Percentiles rank a stretch among this genome's conserved stretches.
These are phyloP conservation scores for Sarcocystis neurona DNA, from an alignment of 169 alveolate species.

Conservation along the genomic window DNA sequence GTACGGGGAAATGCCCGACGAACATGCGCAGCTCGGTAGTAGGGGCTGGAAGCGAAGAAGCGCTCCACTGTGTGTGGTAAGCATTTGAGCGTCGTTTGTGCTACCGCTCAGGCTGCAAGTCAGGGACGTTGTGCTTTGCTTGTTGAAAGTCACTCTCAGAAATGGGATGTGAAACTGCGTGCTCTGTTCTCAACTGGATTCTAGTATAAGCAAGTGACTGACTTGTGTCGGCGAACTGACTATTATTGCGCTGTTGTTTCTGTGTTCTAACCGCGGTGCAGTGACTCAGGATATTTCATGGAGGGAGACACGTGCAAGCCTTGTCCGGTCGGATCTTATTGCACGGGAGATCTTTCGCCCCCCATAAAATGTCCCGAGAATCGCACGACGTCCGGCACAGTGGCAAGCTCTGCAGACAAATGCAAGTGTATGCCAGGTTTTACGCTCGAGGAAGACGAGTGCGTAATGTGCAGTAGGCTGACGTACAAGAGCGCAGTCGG, in stretches of 20 bases:
- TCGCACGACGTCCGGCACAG: conserved; percentile 35
- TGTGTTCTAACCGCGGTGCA: no score
- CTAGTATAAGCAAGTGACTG: no score
- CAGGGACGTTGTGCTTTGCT: no score
- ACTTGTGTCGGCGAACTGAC: no score
- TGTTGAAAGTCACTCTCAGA: no score
- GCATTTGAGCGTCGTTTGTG: no score
- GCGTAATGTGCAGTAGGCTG: conserved; percentile 49
- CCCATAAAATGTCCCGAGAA: conserved; percentile 55
- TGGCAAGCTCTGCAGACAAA: conserved; percentile 31
- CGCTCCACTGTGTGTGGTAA: conserved; percentile 59
- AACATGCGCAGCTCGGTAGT: conserved; percentile 56
- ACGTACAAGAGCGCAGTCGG: conserved; percentile 54
- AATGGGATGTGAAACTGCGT: no score
- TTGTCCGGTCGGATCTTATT: conserved; percentile 56
- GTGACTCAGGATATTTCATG: conserved; percentile 59
- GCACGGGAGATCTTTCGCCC: conserved; percentile 44
- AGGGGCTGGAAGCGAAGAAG: conserved; percentile 59
- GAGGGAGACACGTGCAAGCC: conserved; percentile 45
- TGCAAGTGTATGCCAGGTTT: conserved; percentile 60
- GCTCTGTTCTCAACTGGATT: no score
- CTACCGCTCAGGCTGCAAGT: no score
- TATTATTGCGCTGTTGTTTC: no score
- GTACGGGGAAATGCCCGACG: conserved; percentile 62
- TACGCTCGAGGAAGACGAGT: conserved; percentile 43